Evolutionary conservation across 371 early-diverging fungal species (phyloP), one percentile per base, ranked within the genome.

Genomic region (Coelomomyces lativittatus): DNA sequence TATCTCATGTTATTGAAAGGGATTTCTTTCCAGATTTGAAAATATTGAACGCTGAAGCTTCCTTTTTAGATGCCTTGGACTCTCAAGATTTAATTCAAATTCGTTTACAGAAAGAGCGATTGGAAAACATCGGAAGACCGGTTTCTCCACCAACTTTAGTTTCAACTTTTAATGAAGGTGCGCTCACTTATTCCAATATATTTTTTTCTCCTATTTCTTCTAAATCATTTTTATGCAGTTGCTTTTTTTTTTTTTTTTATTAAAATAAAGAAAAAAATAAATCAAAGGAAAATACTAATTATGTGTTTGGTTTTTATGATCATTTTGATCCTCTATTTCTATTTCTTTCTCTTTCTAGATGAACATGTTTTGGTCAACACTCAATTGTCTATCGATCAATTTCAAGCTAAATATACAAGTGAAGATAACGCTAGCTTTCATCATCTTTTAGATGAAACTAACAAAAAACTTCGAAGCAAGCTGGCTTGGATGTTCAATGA

Each of bases 381-480:
- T 33, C 40, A 26, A 24, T 34, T 53, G 28, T 58, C 65, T 4
- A 58, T 80, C 17, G 86, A 85, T 48, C 68, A 70, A 35, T 87
- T 85, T 51, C 85, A 81, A 55, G 50, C 74, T 1, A 54, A 60
- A n/a, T 84, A 83, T 55, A 86, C 86, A 6, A 77, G 77, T 52
- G 86, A 87, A 53, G 88, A 87, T 56, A 85, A 87, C 58, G 80
- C 83, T 11, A 82, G 84, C 3, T 88, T 88, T 56, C 50, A 59
- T 26, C 70, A 67, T 19, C 55, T 86, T 12, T 28, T 88, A 10
- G 73, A 78, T 49, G 70, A 68, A 43, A 62, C 69, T 23, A 82
- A 83, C 34, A 56, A 65, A 15, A 68, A 70, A 28, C 57, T 63
- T 32, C 57, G 62, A 40, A 68, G 73, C 39, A 68, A 78, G 48